Percentiles rank a stretch among this genome's conserved stretches.
phyloP scores from a whole-genome alignment of 768 basidiomycete genomes.

The Psilocybe azurescens region DNA sequence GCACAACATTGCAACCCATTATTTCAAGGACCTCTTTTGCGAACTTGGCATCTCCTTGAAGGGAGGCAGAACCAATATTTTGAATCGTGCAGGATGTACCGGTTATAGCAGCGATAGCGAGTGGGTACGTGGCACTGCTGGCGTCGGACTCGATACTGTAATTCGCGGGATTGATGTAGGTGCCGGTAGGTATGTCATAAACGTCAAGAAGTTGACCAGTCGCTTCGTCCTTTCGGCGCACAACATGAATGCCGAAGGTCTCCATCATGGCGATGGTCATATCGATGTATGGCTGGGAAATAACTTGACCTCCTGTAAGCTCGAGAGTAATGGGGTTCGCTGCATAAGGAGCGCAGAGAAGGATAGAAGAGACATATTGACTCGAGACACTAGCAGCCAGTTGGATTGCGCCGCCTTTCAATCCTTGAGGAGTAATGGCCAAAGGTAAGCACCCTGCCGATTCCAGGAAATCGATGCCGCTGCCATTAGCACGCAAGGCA shows the following conservation, averaged over 20 bases:
- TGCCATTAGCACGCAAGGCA: constrained; percentile 84
- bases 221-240: constrained; percentile 61
- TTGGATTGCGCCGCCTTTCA: constrained; percentile 81
- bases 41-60: constrained; percentile 98
- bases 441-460: constrained; percentile 87
- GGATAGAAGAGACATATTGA: constrained; percentile 97
- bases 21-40: constrained; percentile 91
- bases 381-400: constrained; percentile 95
- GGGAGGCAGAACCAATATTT: constrained; percentile 88
- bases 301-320: constrained; percentile 92
- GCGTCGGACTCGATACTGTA: constrained; percentile 98
- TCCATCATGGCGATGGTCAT: constrained; percentile 99
- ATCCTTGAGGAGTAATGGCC: constrained; percentile 80
- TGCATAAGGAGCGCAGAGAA: constrained; percentile 97
- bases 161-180: constrained; percentile 75
- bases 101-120: constrained; percentile 96
- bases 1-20: constrained; percentile 93
- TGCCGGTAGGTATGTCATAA: constrained; percentile 85
- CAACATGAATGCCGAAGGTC: constrained; percentile 84
- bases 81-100: constrained; percentile 94
- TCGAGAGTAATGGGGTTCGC: constrained; percentile 82
- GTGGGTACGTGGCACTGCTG: constrained; percentile 93
- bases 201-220: constrained; percentile 73
- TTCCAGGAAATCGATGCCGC: constrained; percentile 79
- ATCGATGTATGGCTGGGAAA: constrained; percentile 99